A percentile compares a stretch with the other conserved stretches of the same genome.
Conservation (phyloP, 108 stramenopile species). For the Nitzschia sp. region DNA sequence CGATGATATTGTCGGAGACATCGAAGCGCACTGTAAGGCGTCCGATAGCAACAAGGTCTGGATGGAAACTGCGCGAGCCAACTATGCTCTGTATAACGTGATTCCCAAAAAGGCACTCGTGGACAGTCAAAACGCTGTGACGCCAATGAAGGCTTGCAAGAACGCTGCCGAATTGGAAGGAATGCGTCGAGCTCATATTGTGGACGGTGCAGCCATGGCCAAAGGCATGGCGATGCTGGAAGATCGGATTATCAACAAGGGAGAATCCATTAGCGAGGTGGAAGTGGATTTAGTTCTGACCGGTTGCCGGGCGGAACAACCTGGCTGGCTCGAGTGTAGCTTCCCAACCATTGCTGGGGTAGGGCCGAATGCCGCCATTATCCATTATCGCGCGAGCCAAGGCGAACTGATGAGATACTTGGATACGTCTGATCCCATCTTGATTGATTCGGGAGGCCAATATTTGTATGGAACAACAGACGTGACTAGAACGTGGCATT, state of each 20-base stretch:
- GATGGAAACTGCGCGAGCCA: constrained; percentile 65
- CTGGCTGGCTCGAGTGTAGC: constrained; percentile 73
- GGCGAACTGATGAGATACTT: constrained; percentile 70
- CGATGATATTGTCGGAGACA: constrained; percentile 56
- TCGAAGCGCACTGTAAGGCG: constrained; percentile 56
- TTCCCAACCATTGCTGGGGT: constrained; percentile 97
- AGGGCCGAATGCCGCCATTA: constrained; percentile 95
- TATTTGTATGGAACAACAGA: constrained; percentile 98
- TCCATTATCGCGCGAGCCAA: constrained; percentile 89
- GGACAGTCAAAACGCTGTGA: constrained; percentile 81
- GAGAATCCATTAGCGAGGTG: constrained; percentile 80
- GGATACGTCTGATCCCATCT: constrained; percentile 69
- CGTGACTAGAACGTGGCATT: constrained; percentile 96
- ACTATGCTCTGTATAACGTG: constrained; percentile 61
- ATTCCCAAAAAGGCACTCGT: constrained; percentile 55
- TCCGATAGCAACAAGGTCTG: constrained; percentile 53
- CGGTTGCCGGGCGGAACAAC: constrained; percentile 70
- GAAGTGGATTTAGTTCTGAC: constrained; percentile 89
- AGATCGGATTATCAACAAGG: constrained; percentile 52
- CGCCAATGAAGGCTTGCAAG: constrained; percentile 93
- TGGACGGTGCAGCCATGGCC: constrained; percentile 96
- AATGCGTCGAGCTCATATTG: constrained; percentile 88
- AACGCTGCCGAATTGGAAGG: constrained; percentile 92
- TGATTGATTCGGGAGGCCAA: constrained; percentile 95
- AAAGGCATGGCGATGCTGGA: constrained; percentile 91